Evolutionary conservation across 2,329 filamentous ascomycete genomes (phyloP).

Genomic region (Truncatella angustata): DNA sequence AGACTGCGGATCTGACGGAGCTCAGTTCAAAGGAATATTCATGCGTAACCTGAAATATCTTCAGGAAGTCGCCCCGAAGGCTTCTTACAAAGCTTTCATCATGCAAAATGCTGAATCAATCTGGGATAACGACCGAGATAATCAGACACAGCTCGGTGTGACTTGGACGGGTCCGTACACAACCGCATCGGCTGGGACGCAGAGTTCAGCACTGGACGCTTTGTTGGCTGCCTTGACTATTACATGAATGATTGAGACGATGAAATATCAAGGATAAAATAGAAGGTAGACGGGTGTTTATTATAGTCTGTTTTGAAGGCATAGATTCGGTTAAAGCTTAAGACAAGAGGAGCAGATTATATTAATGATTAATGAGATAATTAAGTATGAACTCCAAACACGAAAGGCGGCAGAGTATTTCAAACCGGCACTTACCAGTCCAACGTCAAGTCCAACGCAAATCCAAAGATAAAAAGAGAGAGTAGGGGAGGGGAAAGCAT

Average conservation of each 20-base stretch:
- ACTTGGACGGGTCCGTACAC: conserved; percentile 29
- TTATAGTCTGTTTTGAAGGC: not conserved
- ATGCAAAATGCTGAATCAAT: conserved; percentile 33
- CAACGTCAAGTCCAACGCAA: too few relatives aligned
- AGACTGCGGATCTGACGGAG: conserved; percentile 47
- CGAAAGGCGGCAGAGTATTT: too few relatives aligned
- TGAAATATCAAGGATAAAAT: too few relatives aligned
- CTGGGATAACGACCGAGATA: conserved; percentile 32
- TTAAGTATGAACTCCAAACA: too few relatives aligned
- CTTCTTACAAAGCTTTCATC: conserved; percentile 37
- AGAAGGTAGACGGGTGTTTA: not conserved
- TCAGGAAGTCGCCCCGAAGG: conserved; percentile 44
- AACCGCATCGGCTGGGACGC: conserved; percentile 24
- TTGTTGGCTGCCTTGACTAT: conserved; percentile 25
- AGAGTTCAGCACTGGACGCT: conserved; percentile 28
- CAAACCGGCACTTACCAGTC: too few relatives aligned
- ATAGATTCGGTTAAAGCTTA: not conserved
- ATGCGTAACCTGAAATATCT: conserved; percentile 61
- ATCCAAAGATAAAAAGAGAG: too few relatives aligned
- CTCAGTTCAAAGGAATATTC: conserved; percentile 71
- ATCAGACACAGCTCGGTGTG: conserved; percentile 24
- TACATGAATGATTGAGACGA: conserved; percentile 12
- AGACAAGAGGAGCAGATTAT: not conserved
- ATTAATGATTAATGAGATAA: conserved; percentile 2
- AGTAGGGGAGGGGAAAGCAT: too few relatives aligned